A percentile compares a stretch with the other conserved stretches of the same genome.
Conservation (phyloP, 345 rosid genomes). For the Brassica rapa region DNA sequence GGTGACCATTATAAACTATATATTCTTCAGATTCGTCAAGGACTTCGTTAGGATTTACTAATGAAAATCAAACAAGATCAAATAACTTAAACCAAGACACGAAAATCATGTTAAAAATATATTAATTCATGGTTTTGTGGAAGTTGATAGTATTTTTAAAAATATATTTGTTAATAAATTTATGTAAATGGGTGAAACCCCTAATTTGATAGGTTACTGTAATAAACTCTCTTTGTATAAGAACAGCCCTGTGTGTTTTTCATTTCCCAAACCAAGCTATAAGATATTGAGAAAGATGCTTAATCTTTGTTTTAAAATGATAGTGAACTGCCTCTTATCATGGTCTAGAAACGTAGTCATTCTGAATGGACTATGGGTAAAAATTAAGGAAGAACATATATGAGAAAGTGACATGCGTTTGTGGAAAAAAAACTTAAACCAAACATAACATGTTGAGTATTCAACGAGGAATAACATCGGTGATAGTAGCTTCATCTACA, state of each 20-base stretch:
- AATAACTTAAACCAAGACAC: not conserved
- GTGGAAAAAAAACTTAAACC: not conserved
- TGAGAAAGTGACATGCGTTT: not conserved
- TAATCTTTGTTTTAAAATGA: no score
- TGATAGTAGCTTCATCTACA: constrained; percentile 33
- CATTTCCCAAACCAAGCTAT: not conserved
- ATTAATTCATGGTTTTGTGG: not conserved
- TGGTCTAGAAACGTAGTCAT: no score
- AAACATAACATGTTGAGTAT: constrained; percentile 11
- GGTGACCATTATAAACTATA: not conserved
- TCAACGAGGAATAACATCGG: constrained; percentile 28
- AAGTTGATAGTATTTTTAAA: not conserved
- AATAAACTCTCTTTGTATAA: not conserved
- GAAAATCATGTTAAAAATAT: no score
- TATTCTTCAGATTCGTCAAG: not conserved
- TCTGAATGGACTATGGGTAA: no score
- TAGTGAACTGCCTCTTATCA: not conserved
- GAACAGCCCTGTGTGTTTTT: not conserved
- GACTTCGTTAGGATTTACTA: not conserved
- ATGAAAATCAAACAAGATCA: not conserved
- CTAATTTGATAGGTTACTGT: not conserved
- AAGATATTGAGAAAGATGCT: not conserved
- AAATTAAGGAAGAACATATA: not conserved
- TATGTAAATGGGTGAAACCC: not conserved
- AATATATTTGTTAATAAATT: no score